phyloP scores from a whole-genome alignment of 352 stramenopile species.

The Phytophthora vignae region DNA sequence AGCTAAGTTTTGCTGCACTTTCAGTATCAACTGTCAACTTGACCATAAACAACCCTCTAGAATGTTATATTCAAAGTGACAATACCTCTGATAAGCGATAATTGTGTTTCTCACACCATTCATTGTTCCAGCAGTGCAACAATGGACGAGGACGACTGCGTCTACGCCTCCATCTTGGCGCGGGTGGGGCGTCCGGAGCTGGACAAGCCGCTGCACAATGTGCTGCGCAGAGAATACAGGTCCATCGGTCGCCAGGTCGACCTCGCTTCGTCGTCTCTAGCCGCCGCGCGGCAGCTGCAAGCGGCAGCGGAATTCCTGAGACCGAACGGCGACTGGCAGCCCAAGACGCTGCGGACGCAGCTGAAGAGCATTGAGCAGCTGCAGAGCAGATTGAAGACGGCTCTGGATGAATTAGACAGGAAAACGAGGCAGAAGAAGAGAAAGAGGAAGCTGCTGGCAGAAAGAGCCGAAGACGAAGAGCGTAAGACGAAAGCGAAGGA shows the following conservation, averaged over 20 bases:
- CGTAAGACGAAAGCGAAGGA: background rate
- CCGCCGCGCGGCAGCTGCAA: slow-evolving; percentile 35
- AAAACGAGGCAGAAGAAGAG: slow-evolving; percentile 1
- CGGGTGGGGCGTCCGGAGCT: slow-evolving; percentile 35
- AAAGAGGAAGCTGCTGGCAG: slow-evolving; percentile 18
- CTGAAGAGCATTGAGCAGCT: slow-evolving; percentile 27
- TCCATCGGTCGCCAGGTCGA: slow-evolving; percentile 11
- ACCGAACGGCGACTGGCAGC: slow-evolving; percentile 27
- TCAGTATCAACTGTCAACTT: too few species aligned
- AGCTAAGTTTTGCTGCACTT: too few species aligned
- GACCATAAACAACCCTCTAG: too few species aligned
- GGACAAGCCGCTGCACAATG: slow-evolving; percentile 20
- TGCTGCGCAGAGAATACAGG: slow-evolving; percentile 26
- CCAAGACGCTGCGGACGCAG: slow-evolving; percentile 11
- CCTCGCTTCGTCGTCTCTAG: slow-evolving; percentile 22
- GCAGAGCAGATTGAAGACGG: slow-evolving; percentile 5
- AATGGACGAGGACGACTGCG: slow-evolving; percentile 26
- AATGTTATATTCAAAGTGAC: too few species aligned
- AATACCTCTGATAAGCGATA: too few species aligned
- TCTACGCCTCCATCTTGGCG: slow-evolving; percentile 47
- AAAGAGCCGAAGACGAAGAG: background rate
- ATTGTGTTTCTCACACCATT: background rate
- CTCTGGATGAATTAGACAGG: slow-evolving; percentile 7
- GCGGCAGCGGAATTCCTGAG: slow-evolving; percentile 32
- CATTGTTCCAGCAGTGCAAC: background rate